These are phyloP conservation scores for Ascochyta clinopodiicola DNA, from an alignment of 2,329 filamentous ascomycete genomes.

Conservation along the genomic window DNA sequence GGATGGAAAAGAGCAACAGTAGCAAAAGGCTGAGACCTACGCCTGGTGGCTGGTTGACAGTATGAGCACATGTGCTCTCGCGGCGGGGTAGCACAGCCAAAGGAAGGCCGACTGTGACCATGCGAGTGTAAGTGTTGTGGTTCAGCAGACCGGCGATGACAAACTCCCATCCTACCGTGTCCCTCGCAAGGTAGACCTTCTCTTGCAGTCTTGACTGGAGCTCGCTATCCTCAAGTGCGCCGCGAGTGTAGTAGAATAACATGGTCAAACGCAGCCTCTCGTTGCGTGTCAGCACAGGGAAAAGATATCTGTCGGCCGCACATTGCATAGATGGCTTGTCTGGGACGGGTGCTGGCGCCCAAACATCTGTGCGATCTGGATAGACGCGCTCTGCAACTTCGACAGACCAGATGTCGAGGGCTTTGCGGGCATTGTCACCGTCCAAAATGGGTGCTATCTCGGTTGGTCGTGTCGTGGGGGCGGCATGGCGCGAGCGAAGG, in stretches of 20 bases:
- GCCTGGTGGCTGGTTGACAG: conserved; percentile 45
- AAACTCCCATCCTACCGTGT: conserved; percentile 55
- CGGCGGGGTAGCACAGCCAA: conserved; percentile 54
- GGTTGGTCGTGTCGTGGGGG: conserved; percentile 29
- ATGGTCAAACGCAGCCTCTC: conserved; percentile 49
- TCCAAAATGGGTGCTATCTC: conserved; percentile 33
- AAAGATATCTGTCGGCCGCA: conserved; percentile 41
- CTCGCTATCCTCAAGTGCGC: conserved; percentile 50
- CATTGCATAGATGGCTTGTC: conserved; percentile 22
- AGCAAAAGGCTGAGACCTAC: conserved; percentile 26
- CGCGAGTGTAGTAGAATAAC: conserved; percentile 55
- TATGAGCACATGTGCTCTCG: conserved; percentile 56
- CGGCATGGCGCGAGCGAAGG: conserved; percentile 26
- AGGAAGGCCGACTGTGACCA: conserved; percentile 53
- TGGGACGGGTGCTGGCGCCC: conserved; percentile 27
- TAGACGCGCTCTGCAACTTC: conserved; percentile 25
- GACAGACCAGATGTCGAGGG: conserved; percentile 25
- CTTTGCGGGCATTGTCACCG: conserved; percentile 24
- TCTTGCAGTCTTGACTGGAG: conserved; percentile 53
- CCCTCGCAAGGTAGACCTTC: conserved; percentile 51
- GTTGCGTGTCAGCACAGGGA: conserved; percentile 45
- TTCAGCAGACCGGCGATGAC: conserved; percentile 55
- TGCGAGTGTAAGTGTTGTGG: conserved; percentile 52
- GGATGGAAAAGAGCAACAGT: not conserved
- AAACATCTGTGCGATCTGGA: conserved; percentile 22